A percentile compares a stretch with the other conserved stretches of the same genome.
These are phyloP conservation scores for Trichoderma breve DNA, from an alignment of 2,329 filamentous ascomycete genomes.

Conservation along the genomic window DNA sequence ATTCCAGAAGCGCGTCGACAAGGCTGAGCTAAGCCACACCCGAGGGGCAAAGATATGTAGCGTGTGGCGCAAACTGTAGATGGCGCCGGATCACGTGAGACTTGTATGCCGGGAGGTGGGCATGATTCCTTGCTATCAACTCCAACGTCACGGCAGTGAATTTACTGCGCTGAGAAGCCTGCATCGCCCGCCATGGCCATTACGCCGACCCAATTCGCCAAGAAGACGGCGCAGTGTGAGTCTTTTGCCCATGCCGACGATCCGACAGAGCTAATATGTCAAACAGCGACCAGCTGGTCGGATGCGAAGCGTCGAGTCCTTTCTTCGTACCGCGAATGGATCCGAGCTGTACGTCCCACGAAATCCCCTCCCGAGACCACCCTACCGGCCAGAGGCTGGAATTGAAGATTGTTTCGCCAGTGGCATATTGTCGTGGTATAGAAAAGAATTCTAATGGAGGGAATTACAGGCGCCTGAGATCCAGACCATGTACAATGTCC, in stretches of 20 bases:
- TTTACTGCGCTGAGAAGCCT: conserved; percentile 33
- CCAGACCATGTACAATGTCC: conserved; percentile 94
- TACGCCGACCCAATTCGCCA: conserved; percentile 88
- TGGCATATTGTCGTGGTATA: too few species aligned
- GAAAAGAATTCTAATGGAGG: neutral
- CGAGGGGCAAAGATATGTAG: conserved; percentile 18
- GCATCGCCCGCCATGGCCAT: conserved; percentile 69
- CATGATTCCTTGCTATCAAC: conserved; percentile 27
- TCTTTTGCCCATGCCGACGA: conserved; percentile 23
- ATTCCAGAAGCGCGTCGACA: conserved; percentile 10
- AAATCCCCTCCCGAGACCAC: neutral
- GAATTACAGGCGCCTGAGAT: conserved; percentile 81
- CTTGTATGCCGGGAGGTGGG: conserved; percentile 13
- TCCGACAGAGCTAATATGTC: conserved; percentile 35
- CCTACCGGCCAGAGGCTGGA: neutral
- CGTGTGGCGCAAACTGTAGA: conserved; percentile 23
- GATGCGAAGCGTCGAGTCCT: conserved; percentile 88
- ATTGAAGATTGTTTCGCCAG: neutral
- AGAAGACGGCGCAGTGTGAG: conserved; percentile 75
- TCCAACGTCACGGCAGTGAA: conserved; percentile 34
- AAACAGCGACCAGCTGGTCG: conserved; percentile 77
- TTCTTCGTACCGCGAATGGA: conserved; percentile 90
- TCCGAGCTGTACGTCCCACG: conserved; percentile 76
- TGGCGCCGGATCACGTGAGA: conserved; percentile 34
- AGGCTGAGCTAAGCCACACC: conserved; percentile 22